Percentiles rank a stretch among this genome's conserved stretches.
phyloP scores from a whole-genome alignment of 176 grass and related monocot species.

The Bolboschoenus planiculmis region DNA sequence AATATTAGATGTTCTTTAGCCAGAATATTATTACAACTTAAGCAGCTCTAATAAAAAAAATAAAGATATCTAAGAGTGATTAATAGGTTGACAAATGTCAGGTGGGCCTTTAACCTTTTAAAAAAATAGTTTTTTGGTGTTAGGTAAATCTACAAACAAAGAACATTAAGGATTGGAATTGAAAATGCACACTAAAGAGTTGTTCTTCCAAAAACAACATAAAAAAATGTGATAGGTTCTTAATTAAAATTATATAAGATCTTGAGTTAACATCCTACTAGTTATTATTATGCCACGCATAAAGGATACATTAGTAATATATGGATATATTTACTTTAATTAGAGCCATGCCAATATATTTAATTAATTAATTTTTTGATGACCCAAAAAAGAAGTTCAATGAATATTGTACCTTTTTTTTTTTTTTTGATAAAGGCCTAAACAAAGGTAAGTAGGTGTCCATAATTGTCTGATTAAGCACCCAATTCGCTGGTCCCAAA shows the following conservation, averaged over 20 bases:
- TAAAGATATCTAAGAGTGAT: no score
- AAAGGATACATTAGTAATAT: background rate
- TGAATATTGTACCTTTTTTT: background rate
- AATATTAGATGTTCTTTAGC: no score
- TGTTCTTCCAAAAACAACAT: background rate
- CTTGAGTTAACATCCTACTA: constrained; percentile 2
- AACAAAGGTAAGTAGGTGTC: background rate
- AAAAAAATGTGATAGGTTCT: background rate
- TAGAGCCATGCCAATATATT: background rate
- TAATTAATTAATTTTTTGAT: background rate
- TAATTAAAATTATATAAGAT: background rate
- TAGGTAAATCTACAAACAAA: background rate
- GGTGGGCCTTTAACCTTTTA: no score
- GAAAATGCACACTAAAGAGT: background rate
- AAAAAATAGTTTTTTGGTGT: background rate
- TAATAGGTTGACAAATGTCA: no score
- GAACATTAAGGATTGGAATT: background rate
- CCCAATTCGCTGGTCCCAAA: background rate
- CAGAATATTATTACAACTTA: no score
- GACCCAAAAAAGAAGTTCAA: background rate
- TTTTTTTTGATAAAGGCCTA: background rate
- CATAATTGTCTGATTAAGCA: constrained; percentile 8
- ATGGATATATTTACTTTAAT: background rate
- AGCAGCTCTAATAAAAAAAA: no score
- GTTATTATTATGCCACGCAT: background rate